Percentiles rank a stretch among this genome's conserved stretches.
These are phyloP conservation scores for Penicillium olsonii DNA, from an alignment of 2,329 filamentous ascomycete genomes.

Conservation along the genomic window DNA sequence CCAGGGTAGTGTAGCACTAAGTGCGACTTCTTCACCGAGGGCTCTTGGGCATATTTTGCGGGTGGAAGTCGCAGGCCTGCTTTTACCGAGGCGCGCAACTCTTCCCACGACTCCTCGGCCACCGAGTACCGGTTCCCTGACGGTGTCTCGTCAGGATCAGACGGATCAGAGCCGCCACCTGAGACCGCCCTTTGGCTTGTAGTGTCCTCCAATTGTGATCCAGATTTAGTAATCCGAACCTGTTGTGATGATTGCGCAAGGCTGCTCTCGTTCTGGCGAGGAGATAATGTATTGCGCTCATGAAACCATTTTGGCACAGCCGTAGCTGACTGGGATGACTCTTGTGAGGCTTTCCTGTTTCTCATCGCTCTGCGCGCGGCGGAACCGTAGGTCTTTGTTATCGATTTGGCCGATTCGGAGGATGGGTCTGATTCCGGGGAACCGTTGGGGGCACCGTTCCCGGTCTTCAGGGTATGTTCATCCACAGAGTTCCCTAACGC, in stretches of 20 bases:
- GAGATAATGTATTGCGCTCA: constrained; percentile 35
- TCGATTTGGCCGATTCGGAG: constrained; percentile 24
- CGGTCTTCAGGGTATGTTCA: constrained; percentile 10
- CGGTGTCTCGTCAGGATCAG: constrained; percentile 17
- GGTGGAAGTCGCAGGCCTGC: constrained; percentile 51
- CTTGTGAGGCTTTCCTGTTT: constrained; percentile 30
- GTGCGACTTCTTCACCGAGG: constrained; percentile 56
- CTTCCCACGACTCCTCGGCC: constrained; percentile 46
- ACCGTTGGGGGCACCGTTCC: constrained; percentile 6
- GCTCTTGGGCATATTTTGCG: constrained; percentile 45
- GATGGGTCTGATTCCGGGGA: constrained; percentile 8
- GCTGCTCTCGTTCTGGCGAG: constrained; percentile 15
- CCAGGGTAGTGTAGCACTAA: constrained; percentile 62
- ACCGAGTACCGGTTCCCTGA: constrained; percentile 40
- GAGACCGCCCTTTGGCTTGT: constrained; percentile 13
- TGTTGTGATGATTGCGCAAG: constrained; percentile 20
- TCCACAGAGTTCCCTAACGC: constrained; percentile 23
- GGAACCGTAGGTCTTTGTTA: constrained; percentile 40
- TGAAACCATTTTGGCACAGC: constrained; percentile 42
- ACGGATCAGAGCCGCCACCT: constrained; percentile 29
- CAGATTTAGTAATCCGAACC: constrained; percentile 30
- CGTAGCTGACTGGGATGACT: constrained; percentile 21
- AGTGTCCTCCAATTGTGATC: constrained; percentile 16
- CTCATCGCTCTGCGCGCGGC: constrained; percentile 41
- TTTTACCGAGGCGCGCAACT: constrained; percentile 53